Evolutionary conservation across 1,284 basidiomycete species (phyloP).

Genomic region (Grifola frondosa): DNA sequence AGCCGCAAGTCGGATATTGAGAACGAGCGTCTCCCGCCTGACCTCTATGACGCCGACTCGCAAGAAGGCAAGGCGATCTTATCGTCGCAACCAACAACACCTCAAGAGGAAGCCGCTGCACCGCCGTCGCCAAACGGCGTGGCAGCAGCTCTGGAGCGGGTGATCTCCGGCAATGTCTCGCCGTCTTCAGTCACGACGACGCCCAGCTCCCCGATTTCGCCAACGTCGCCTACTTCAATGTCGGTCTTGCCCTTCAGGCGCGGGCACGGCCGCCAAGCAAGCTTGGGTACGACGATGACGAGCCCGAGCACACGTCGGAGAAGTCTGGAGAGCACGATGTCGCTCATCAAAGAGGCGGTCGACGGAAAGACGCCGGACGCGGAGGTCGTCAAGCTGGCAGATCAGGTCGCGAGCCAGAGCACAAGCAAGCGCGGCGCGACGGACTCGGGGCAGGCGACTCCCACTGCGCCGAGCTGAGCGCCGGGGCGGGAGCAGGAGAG

Average conservation of each 20-base stretch:
- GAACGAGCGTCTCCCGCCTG: conserved; percentile 95
- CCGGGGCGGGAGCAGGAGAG: background rate
- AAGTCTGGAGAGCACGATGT: conserved; percentile 95
- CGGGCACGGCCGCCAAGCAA: conserved; percentile 85
- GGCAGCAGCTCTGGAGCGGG: conserved; percentile 49
- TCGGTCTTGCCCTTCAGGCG: conserved; percentile 57
- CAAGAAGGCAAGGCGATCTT: conserved; percentile 69
- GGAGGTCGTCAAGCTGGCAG: conserved; percentile 36
- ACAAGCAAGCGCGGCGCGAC: conserved; percentile 25
- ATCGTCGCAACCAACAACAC: conserved; percentile 48
- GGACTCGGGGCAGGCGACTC: conserved; percentile 20
- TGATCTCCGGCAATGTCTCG: conserved; percentile 38
- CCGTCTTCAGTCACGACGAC: conserved; percentile 23
- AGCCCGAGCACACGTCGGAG: conserved; percentile 91
- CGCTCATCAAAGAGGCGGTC: conserved; percentile 87
- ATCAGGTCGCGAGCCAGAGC: conserved; percentile 31
- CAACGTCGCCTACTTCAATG: conserved; percentile 36
- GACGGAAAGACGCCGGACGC: conserved; percentile 43
- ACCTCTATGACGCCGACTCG: conserved; percentile 87
- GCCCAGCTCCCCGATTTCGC: conserved; percentile 34
- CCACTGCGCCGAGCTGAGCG: conserved; percentile 13
- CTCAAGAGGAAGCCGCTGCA: conserved; percentile 44
- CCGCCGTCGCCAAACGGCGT: conserved; percentile 56
- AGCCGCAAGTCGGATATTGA: conserved; percentile 98
- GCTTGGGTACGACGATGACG: conserved; percentile 95